Evolutionary conservation across 1,284 basidiomycete species (phyloP).

Genomic region (Chalciporus piperatoides): DNA sequence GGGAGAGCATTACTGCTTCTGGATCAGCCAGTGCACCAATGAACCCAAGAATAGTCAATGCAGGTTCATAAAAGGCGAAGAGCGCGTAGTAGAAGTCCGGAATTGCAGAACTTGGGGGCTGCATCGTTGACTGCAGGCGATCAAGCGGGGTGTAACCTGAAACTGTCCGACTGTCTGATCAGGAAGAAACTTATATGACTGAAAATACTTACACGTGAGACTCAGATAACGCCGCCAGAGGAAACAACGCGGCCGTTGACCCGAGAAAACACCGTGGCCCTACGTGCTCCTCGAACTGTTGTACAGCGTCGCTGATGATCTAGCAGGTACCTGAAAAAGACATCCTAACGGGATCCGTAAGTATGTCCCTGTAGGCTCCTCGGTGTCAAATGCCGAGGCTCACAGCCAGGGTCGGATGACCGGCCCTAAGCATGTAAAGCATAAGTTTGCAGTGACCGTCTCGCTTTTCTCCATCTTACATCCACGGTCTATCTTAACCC

Average conservation of each 20-base stretch:
- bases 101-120: conserved; percentile 53
- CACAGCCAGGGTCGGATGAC: conserved; percentile 14
- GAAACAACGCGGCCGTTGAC: background rate
- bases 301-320: no score
- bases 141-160: conserved; percentile 11
- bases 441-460: background rate
- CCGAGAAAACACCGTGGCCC: background rate
- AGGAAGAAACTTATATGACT: background rate
- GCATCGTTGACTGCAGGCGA: conserved; percentile 21
- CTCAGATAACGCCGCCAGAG: background rate
- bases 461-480: conserved; percentile 47
- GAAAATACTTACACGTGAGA: conserved; percentile 5
- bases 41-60: conserved; percentile 60
- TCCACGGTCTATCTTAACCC: conserved; percentile 62
- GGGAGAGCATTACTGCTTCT: conserved; percentile 43
- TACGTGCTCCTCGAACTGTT: no score
- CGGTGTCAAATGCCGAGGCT: background rate
- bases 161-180: background rate
- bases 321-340: no score
- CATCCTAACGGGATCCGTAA: no score
- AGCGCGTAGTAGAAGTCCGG: conserved; percentile 67
- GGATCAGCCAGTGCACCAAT: conserved; percentile 66
- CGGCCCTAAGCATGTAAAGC: conserved; percentile 37
- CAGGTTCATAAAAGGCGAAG: conserved; percentile 70
- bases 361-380: background rate